A percentile compares a stretch with the other conserved stretches of the same genome.
These are phyloP conservation scores for Flaveria floridana DNA, from an alignment of 140 eudicot species.

Conservation along the genomic window DNA sequence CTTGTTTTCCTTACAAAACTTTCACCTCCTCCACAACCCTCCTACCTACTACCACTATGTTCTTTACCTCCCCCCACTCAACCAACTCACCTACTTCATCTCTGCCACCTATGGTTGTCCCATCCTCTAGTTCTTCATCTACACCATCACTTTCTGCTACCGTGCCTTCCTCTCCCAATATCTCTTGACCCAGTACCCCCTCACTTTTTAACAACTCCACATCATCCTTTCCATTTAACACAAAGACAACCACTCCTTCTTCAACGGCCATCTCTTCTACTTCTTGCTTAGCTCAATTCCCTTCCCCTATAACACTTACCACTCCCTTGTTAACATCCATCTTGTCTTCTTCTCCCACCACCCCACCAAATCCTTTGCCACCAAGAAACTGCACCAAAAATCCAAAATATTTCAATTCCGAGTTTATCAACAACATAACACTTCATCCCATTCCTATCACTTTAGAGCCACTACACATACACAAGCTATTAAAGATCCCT, in stretches of 20 bases:
- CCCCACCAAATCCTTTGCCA: background rate
- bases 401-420: background rate
- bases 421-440: background rate
- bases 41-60: background rate
- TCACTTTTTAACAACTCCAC: too few species aligned
- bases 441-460: slow-evolving; percentile 7
- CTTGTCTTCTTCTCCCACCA: background rate
- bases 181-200: too few species aligned
- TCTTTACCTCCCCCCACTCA: background rate
- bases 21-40: background rate
- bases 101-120: too few species aligned
- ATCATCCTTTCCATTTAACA: too few species aligned
- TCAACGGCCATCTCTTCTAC: too few species aligned
- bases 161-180: too few species aligned
- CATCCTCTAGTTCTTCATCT: too few species aligned
- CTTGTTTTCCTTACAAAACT: background rate
- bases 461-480: background rate
- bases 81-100: too few species aligned
- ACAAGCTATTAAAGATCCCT: background rate
- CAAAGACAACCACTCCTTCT: too few species aligned
- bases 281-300: too few species aligned
- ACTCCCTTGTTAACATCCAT: background rate
- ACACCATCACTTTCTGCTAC: too few species aligned
- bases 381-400: background rate
- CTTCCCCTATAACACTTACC: background rate